Percentiles rank a stretch among this genome's conserved stretches.
phyloP scores from a whole-genome alignment of 768 basidiomycete genomes.

The Mrakia blollopis region DNA sequence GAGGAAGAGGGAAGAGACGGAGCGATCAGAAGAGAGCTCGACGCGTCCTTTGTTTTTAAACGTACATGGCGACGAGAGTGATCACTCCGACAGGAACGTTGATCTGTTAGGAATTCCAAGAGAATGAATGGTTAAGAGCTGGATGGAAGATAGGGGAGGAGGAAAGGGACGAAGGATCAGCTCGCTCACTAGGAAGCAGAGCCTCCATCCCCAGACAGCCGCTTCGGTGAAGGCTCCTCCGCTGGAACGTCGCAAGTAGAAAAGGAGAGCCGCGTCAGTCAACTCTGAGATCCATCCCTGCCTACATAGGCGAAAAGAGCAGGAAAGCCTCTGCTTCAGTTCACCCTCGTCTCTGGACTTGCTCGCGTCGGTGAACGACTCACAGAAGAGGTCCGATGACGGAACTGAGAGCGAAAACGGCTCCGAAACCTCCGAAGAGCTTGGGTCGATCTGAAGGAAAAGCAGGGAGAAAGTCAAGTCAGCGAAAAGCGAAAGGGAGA shows the following conservation, averaged over 20 bases:
- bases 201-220: slow-evolving; percentile 43
- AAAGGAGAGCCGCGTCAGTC: neutral
- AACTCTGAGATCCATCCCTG: slow-evolving; percentile 32
- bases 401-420: slow-evolving; percentile 39
- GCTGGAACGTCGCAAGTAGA: neutral
- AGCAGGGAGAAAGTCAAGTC: neutral
- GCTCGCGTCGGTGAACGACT: too few species aligned
- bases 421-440: slow-evolving; percentile 27
- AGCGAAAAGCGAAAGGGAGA: neutral
- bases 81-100: slow-evolving; percentile 45
- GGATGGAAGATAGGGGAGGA: neutral
- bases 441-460: slow-evolving; percentile 33
- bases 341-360: too few species aligned
- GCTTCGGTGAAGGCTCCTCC: slow-evolving; percentile 36
- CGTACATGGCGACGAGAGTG: slow-evolving; percentile 42
- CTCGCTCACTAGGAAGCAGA: slow-evolving; percentile 27
- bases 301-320: too few species aligned
- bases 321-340: too few species aligned
- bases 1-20: too few species aligned
- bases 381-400: slow-evolving; percentile 45
- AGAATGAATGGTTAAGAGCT: neutral
- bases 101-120: slow-evolving; percentile 31
- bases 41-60: too few species aligned
- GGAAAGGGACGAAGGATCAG: neutral
- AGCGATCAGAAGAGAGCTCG: too few species aligned